Evolutionary conservation across 1,284 basidiomycete species (phyloP).

Genomic region (Abortiporus biennis): DNA sequence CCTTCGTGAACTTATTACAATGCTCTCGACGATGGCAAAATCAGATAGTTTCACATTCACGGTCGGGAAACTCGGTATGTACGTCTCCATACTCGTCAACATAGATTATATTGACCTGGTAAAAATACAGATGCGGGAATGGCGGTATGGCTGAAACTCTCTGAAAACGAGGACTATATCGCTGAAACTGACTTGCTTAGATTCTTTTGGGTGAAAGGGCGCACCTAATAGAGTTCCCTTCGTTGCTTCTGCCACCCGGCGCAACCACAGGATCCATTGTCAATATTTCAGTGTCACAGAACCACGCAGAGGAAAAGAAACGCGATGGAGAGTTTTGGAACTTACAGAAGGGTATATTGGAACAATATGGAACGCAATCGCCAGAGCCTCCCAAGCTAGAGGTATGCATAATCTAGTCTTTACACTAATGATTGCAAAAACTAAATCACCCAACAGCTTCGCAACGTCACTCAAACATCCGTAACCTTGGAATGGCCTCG

Average conservation of each 20-base stretch:
- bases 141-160: conserved; percentile 56
- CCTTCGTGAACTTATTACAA: too few species aligned
- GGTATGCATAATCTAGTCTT: conserved; percentile 33
- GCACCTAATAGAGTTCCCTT: conserved; percentile 94
- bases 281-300: conserved; percentile 88
- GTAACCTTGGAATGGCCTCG: conserved; percentile 90
- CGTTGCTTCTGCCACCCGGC: conserved; percentile 84
- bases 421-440: neutral
- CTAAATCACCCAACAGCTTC: conserved; percentile 45
- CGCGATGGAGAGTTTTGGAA: conserved; percentile 78
- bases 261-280: conserved; percentile 93
- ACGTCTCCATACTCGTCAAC: neutral
- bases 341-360: conserved; percentile 75
- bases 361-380: conserved; percentile 62
- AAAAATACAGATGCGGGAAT: conserved; percentile 73
- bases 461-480: conserved; percentile 92
- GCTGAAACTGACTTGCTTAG: conserved; percentile 29
- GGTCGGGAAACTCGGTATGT: conserved; percentile 64
- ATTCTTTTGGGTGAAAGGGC: conserved; percentile 89
- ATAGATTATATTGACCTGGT: too few species aligned
- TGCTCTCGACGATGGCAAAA: conserved; percentile 19
- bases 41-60: conserved; percentile 62
- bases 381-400: conserved; percentile 72
- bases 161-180: conserved; percentile 2
- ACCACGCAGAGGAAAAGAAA: conserved; percentile 74